phyloP scores from a whole-genome alignment of 2,329 filamentous ascomycete genomes.

The Zymoseptoria tritici region DNA sequence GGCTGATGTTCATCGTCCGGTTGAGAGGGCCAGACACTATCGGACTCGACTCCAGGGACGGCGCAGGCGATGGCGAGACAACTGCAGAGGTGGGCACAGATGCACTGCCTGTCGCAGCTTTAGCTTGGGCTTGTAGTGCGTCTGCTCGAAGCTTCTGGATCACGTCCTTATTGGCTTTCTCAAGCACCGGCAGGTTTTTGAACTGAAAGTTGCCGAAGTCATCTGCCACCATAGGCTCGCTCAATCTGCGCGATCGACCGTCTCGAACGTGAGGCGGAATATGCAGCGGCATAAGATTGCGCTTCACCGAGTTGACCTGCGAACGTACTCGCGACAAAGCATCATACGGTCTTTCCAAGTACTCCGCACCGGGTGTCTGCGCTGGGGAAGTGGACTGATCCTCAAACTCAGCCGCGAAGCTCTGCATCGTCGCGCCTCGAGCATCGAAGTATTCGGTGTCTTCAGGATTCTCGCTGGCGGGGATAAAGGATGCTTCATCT shows the following conservation, averaged over 20 bases:
- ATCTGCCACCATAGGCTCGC: constrained; percentile 79
- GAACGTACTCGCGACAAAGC: constrained; percentile 82
- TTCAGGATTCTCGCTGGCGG: constrained; percentile 84
- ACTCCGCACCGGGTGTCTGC: constrained; percentile 63
- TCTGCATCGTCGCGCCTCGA: constrained; percentile 81
- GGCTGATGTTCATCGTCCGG: constrained; percentile 74
- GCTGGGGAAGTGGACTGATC: constrained; percentile 73
- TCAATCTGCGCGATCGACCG: constrained; percentile 75
- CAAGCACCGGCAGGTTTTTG: constrained; percentile 92
- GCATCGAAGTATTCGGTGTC: constrained; percentile 97
- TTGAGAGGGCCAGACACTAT: constrained; percentile 72
- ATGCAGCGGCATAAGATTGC: constrained; percentile 87
- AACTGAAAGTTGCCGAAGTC: constrained; percentile 96
- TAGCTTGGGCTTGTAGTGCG: constrained; percentile 64
- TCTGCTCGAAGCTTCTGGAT: constrained; percentile 93
- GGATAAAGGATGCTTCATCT: constrained; percentile 92
- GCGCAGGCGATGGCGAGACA: constrained; percentile 53
- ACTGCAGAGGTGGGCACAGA: constrained; percentile 31
- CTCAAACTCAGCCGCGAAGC: constrained; percentile 89
- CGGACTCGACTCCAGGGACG: constrained; percentile 76
- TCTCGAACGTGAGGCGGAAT: constrained; percentile 96
- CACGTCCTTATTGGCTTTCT: constrained; percentile 98
- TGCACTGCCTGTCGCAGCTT: constrained; percentile 35
- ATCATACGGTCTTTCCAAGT: constrained; percentile 86
- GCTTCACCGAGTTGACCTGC: constrained; percentile 78